Percentiles rank a stretch among this genome's conserved stretches.
These are phyloP conservation scores for Pseudonectria buxi DNA, from an alignment of 2,329 filamentous ascomycete species.

Conservation along the genomic window DNA sequence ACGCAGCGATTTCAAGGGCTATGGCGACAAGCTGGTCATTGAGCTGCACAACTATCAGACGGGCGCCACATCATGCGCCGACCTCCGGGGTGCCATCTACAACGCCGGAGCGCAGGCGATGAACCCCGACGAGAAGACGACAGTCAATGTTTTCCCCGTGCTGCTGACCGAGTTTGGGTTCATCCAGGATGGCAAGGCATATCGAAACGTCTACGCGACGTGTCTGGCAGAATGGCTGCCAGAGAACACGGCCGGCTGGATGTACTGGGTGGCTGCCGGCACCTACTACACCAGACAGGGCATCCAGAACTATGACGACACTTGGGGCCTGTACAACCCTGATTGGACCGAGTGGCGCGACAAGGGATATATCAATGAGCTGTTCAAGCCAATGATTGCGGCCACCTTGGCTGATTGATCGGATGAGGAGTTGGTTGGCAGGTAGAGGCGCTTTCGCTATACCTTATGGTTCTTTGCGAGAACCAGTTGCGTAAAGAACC, in stretches of 20 bases:
- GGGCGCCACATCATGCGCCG: slow-evolving; percentile 39
- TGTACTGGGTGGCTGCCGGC: slow-evolving; percentile 52
- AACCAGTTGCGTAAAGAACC: too few species aligned
- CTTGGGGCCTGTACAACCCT: slow-evolving; percentile 48
- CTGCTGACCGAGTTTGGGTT: slow-evolving; percentile 51
- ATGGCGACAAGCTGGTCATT: slow-evolving; percentile 49
- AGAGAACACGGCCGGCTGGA: slow-evolving; percentile 45
- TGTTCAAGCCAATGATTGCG: slow-evolving; percentile 34
- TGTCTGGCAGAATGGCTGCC: slow-evolving; percentile 46
- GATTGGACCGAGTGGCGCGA: slow-evolving; percentile 48
- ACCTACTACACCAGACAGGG: slow-evolving; percentile 52
- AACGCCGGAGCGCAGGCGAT: slow-evolving; percentile 48
- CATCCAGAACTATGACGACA: slow-evolving; percentile 48
- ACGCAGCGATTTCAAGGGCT: slow-evolving; percentile 40
- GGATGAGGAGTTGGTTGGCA: background rate
- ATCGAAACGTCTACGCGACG: slow-evolving; percentile 42
- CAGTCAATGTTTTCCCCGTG: slow-evolving; percentile 32
- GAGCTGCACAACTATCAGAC: slow-evolving; percentile 57
- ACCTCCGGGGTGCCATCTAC: slow-evolving; percentile 40
- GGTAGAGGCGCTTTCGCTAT: too few species aligned
- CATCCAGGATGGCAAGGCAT: slow-evolving; percentile 39
- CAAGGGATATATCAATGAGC: slow-evolving; percentile 34
- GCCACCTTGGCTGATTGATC: slow-evolving; percentile 6
- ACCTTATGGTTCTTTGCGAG: too few species aligned
- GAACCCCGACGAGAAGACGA: slow-evolving; percentile 27